phyloP scores from a whole-genome alignment of 176 grass and related monocot genomes.

The Hsuehochloa calcarea region DNA sequence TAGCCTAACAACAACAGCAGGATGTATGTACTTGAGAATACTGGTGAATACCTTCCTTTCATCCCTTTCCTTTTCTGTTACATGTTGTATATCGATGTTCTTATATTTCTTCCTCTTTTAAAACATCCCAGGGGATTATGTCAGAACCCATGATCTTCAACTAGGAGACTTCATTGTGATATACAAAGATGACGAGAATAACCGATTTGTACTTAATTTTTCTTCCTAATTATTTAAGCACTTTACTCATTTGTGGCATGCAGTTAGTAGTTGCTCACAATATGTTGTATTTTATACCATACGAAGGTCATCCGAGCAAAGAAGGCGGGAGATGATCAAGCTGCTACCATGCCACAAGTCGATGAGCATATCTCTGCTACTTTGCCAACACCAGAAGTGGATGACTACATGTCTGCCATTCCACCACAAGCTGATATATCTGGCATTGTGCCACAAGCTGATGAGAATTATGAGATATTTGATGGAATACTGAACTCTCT shows the following conservation, averaged over 20 bases:
- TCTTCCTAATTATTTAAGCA: not conserved
- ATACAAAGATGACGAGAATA: constrained; percentile 78
- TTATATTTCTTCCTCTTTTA: constrained; percentile 23
- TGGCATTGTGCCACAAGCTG: constrained; percentile 38
- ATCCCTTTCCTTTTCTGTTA: not conserved
- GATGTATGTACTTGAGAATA: constrained; percentile 99
- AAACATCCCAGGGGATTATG: constrained; percentile 59
- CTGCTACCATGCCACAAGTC: constrained; percentile 35
- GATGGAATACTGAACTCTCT: constrained; percentile 86
- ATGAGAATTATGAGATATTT: constrained; percentile 55
- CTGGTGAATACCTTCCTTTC: constrained; percentile 45
- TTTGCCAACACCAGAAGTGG: constrained; percentile 31
- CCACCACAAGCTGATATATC: constrained; percentile 41
- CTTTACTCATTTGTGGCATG: not conserved
- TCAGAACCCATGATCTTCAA: constrained; percentile 70
- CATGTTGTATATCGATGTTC: not conserved
- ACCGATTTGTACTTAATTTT: constrained; percentile 60
- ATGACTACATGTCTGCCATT: constrained; percentile 27
- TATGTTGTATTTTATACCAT: constrained; percentile 9
- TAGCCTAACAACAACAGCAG: constrained; percentile 98
- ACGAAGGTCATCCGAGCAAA: constrained; percentile 80
- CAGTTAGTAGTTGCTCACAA: not conserved
- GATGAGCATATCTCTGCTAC: constrained; percentile 25
- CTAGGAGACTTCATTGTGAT: constrained; percentile 90
- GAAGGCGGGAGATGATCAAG: constrained; percentile 45